Percentiles rank a stretch among this genome's conserved stretches.
phyloP scores from a whole-genome alignment of 768 basidiomycete genomes.

The Trametes villosa region DNA sequence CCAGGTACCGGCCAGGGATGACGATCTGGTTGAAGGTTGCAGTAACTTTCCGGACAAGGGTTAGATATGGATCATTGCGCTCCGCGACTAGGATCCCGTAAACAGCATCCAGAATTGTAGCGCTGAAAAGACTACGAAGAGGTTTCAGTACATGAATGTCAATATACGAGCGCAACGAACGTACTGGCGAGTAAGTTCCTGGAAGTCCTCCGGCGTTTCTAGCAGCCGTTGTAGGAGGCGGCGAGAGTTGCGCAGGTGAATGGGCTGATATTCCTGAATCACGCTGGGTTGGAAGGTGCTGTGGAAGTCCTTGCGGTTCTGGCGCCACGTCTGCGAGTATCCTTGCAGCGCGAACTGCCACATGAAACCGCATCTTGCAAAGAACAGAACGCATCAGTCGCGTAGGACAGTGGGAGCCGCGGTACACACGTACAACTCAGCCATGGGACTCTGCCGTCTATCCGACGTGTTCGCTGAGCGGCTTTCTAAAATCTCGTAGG shows the following conservation, averaged over 20 bases:
- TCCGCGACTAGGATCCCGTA: slow-evolving; percentile 36
- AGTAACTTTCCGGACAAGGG: slow-evolving; percentile 31
- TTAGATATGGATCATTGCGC: slow-evolving; percentile 32
- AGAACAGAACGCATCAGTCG: too few relatives aligned
- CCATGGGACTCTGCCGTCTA: slow-evolving; percentile 25
- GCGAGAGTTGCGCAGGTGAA: slow-evolving; percentile 1
- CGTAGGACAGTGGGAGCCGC: background rate
- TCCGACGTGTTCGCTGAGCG: slow-evolving; percentile 29
- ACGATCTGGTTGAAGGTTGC: slow-evolving; percentile 30
- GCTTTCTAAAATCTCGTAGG: slow-evolving; percentile 27
- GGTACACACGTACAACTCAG: slow-evolving; percentile 23
- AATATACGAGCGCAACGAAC: background rate
- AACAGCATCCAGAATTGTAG: slow-evolving; percentile 29
- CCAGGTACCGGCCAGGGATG: slow-evolving; percentile 32
- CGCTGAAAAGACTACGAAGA: background rate
- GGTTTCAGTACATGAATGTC: too few relatives aligned
- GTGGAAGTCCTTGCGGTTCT: slow-evolving; percentile 19
- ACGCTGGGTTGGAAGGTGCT: slow-evolving; percentile 6
- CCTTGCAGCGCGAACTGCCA: slow-evolving; percentile 6
- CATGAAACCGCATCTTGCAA: background rate
- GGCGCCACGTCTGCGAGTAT: slow-evolving; percentile 17
- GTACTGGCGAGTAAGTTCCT: slow-evolving; percentile 10
- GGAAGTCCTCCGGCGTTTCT: slow-evolving; percentile 13
- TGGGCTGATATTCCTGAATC: slow-evolving; percentile 10
- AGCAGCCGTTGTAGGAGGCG: slow-evolving; percentile 2